Base-by-base conservation (phyloP, 768 basidiomycete species). In the Russula sp. region DNA sequence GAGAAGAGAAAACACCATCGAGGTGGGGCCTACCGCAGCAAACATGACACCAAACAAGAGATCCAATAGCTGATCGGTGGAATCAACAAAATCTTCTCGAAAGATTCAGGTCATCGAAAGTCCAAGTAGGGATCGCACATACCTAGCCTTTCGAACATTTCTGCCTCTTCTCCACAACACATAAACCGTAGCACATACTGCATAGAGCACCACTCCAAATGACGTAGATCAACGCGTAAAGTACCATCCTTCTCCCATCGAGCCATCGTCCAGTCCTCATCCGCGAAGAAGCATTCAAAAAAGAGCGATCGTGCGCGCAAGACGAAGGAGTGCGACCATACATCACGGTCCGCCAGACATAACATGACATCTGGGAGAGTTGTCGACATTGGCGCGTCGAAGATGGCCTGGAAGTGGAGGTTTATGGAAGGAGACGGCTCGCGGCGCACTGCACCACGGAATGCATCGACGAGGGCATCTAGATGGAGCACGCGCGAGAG, bases 11-110 rank as follows among this genome's bases (percentile, higher is more conserved):
- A 10, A 45, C 7, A 47, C 5, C 10, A 53, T 44, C 16, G 44
- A 42, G 3, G 53, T 59, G 2, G 32, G 34, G 77, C 83, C 72
- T 71, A 94, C 93, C 40, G 94, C 92, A 18, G 84, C 87, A 40
- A 87, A 86, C 73, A 97, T 83, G 16, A 98, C 86, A 22, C 87
- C 84, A 65, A 97, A 93, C 75, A 94, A 82, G 67, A 94, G 91
- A 64, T 93, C 88, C 61, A 98, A 73, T 35, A 92, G 77, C 40
- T 89, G 85, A 60, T 98, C 93, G 6, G 85, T 75, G 1, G 81
- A 82, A 31, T 81, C 69, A 3, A 81, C 75, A 69, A 84, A 88
- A 55, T 88, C 89, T 89, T 69, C 27, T n/a, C 62, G 11, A 32
- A 14, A 59, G 9, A 22, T 45, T 49, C 22, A 40, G 49, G 49